Percentiles rank a stretch among this genome's conserved stretches.
These are phyloP conservation scores for Russula compacta DNA, from an alignment of 768 basidiomycete genomes.

Conservation along the genomic window DNA sequence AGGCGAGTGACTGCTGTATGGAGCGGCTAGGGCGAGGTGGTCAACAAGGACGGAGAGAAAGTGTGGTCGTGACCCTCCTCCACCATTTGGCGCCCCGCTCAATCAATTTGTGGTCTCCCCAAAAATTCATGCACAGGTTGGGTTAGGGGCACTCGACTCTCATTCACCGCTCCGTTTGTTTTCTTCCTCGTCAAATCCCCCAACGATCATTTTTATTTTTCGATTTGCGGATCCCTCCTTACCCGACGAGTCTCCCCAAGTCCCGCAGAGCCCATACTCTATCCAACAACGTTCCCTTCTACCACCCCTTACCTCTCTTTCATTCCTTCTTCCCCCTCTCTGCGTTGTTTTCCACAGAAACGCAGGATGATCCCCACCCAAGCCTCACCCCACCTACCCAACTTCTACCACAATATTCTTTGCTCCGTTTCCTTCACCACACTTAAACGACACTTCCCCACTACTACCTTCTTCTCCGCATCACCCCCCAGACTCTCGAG, in stretches of 20 bases:
- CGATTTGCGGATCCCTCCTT: not conserved
- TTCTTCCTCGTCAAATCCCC: not conserved
- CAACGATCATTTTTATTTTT: not conserved
- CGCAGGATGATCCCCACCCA: not conserved
- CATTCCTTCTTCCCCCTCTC: not conserved
- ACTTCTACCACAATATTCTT: not conserved
- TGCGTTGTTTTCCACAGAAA: not conserved
- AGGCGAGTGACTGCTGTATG: not conserved
- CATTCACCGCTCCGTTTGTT: not conserved
- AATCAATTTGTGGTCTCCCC: not conserved
- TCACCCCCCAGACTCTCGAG: not conserved
- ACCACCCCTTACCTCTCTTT: not conserved
- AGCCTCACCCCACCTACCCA: not conserved
- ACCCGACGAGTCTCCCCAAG: not conserved
- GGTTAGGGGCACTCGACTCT: not conserved
- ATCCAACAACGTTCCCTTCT: not conserved
- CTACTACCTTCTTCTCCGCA: not conserved
- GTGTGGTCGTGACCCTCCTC: not conserved
- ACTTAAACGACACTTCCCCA: not conserved
- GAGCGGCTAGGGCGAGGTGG: not conserved
- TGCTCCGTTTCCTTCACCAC: not conserved
- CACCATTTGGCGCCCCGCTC: not conserved
- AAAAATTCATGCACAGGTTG: not conserved
- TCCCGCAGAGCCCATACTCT: not conserved
- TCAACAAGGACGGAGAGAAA: not conserved